These are phyloP conservation scores for Dictyostelium citrinum DNA, from an alignment of 78 protist species.

Conservation along the genomic window DNA sequence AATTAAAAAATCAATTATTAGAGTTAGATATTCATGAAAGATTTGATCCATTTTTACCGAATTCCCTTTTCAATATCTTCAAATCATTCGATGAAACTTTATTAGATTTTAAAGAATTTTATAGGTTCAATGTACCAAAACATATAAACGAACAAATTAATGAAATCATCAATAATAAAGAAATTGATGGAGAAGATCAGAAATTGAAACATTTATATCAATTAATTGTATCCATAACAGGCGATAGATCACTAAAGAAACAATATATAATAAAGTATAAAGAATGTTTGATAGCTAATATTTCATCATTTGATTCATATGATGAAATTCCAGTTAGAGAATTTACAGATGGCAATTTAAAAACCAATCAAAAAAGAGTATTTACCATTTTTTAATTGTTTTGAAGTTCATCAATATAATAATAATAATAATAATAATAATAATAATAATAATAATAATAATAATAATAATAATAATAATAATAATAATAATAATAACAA, in stretches of 20 bases:
- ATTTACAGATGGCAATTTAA: neutral
- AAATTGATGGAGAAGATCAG: neutral
- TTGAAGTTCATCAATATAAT: neutral
- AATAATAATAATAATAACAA: too few species aligned
- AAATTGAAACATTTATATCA: neutral
- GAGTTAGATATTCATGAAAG: neutral
- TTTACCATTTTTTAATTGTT: neutral
- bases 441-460: too few species aligned
- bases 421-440: neutral
- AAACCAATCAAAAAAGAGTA: neutral
- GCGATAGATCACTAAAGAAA: neutral
- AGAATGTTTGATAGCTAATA: neutral
- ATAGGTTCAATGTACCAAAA: neutral
- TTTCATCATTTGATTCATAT: neutral
- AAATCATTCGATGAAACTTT: neutral
- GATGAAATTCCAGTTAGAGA: neutral
- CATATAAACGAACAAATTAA: neutral
- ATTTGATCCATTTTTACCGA: neutral
- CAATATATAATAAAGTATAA: neutral
- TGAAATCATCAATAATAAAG: neutral
- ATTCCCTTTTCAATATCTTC: neutral
- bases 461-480: too few species aligned
- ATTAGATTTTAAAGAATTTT: neutral
- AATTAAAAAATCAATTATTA: neutral
- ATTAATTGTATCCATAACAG: neutral